Percentiles rank a stretch among this genome's conserved stretches.
Evolutionary conservation across 2,329 filamentous ascomycete species (phyloP).

Genomic region (Colletotrichum caudatum): DNA sequence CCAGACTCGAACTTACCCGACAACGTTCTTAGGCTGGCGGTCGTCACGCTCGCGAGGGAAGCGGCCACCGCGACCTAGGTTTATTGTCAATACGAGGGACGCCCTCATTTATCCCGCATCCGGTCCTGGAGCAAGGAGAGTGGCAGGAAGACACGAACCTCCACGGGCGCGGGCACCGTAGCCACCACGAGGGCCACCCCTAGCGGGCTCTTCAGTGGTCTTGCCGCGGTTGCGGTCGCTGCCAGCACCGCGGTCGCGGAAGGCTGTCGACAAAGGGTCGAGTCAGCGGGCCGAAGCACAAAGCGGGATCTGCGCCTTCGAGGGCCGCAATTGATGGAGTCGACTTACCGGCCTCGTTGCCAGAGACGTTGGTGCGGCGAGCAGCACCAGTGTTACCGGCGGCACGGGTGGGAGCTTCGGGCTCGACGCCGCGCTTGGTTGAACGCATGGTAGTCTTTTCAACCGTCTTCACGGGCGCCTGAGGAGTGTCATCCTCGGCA

Average conservation of each 20-base stretch:
- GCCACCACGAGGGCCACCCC: slow-evolving; percentile 65
- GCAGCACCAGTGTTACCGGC: slow-evolving; percentile 57
- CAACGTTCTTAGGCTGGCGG: slow-evolving; percentile 63
- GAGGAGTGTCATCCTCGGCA: slow-evolving; percentile 77
- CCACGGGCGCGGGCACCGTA: slow-evolving; percentile 73
- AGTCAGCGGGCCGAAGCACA: slow-evolving; percentile 28
- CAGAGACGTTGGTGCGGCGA: slow-evolving; percentile 71
- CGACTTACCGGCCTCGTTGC: slow-evolving; percentile 88
- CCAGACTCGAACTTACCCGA: slow-evolving; percentile 55
- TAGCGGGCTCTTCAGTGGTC: slow-evolving; percentile 76
- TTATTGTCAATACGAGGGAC: slow-evolving; percentile 22
- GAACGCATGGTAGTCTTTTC: slow-evolving; percentile 84
- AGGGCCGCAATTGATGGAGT: slow-evolving; percentile 24
- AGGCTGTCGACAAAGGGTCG: slow-evolving; percentile 67
- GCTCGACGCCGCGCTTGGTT: slow-evolving; percentile 86
- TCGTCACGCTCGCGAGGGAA: slow-evolving; percentile 67
- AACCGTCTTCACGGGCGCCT: slow-evolving; percentile 87
- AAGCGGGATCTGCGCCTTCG: slow-evolving; percentile 39
- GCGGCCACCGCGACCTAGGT: slow-evolving; percentile 65
- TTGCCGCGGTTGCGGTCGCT: slow-evolving; percentile 85
- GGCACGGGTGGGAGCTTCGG: slow-evolving; percentile 71
- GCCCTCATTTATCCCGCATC: not conserved
- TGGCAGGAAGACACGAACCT: slow-evolving; percentile 55
- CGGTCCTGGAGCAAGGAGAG: not conserved
- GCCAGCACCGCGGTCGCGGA: slow-evolving; percentile 89